Evolutionary conservation across 495 filamentous ascomycete genomes (phyloP), one percentile per base, ranked within the genome.

Genomic region (Penicillium riverlandense): DNA sequence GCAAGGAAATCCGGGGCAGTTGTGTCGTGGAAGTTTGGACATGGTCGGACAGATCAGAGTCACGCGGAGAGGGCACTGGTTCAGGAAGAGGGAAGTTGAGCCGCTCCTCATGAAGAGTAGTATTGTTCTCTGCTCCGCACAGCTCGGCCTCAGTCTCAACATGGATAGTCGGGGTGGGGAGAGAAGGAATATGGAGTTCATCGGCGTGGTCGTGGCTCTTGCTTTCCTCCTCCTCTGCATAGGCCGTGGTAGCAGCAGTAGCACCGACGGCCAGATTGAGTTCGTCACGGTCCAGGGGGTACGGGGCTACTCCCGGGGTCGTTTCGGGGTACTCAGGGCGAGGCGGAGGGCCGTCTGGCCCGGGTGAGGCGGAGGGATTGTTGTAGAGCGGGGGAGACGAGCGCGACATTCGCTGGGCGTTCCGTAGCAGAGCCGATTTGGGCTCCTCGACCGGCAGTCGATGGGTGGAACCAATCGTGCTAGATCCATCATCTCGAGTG

Each of bases 381-480:
- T 44, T 59, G 52, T 58, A 69, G 12, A 66, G 44, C 6, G 76
- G 78, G 11, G 81, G 81, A 36, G 74, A 70, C 13, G 83, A 84
- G 32, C 71, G 74, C 12, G 84, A 78, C 76, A 85, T 84, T 11
- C 71, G 58, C 43, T 80, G 76, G 16, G 84, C 83, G 56, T 84
- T 81, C 29, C 63, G 61, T 22, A 86, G 54, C 15, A 88, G 65
- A 40, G 71, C 73, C n/a, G 77, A 70, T 40, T 78, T 76, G 62
- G 79, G 76, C 40, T 79, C 72, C 44, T 82, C 76, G 12, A 64
- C 62, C 12, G 55, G 55, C 14, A 63, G 65, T 13, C 65, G 67
- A 10, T 52, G 49, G 16, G 65, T 65, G 12, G 75, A 76, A 22
- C 74, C 77, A 29, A 76, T 77, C 50, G 83, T 78, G 50, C 80